These are phyloP conservation scores for Botrytis elliptica DNA, from an alignment of 2,329 filamentous ascomycete species.

Conservation along the genomic window DNA sequence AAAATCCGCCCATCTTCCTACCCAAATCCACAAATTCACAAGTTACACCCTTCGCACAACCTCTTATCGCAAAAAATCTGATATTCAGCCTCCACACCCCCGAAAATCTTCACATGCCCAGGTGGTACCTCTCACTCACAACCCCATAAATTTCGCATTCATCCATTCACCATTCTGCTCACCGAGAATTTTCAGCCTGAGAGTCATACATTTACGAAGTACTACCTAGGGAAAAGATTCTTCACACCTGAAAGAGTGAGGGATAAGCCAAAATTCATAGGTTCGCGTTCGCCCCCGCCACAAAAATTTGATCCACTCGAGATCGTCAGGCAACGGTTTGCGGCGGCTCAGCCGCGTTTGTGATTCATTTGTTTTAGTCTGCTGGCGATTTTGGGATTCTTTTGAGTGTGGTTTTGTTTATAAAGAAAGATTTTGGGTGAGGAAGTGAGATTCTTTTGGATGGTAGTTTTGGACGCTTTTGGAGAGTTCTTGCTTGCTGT, in stretches of 20 bases:
- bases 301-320: background rate
- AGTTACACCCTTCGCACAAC: too few relatives aligned
- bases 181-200: background rate
- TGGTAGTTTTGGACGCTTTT: background rate
- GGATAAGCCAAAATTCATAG: background rate
- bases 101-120: background rate
- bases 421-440: background rate
- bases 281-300: background rate
- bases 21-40: background rate
- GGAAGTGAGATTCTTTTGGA: background rate
- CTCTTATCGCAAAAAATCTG: background rate
- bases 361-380: background rate
- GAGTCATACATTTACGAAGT: too few relatives aligned
- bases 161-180: background rate
- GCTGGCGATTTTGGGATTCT: too few relatives aligned
- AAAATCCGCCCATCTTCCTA: background rate
- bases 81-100: background rate
- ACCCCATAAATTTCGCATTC: background rate
- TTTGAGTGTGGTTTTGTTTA: background rate
- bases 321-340: slow-evolving; percentile 6
- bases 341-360: slow-evolving; percentile 8
- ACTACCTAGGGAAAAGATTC: background rate
- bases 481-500: background rate
- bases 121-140: background rate
- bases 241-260: background rate